These are phyloP conservation scores for Globisporangium radiosum DNA, from an alignment of 352 stramenopile species.

Conservation along the genomic window DNA sequence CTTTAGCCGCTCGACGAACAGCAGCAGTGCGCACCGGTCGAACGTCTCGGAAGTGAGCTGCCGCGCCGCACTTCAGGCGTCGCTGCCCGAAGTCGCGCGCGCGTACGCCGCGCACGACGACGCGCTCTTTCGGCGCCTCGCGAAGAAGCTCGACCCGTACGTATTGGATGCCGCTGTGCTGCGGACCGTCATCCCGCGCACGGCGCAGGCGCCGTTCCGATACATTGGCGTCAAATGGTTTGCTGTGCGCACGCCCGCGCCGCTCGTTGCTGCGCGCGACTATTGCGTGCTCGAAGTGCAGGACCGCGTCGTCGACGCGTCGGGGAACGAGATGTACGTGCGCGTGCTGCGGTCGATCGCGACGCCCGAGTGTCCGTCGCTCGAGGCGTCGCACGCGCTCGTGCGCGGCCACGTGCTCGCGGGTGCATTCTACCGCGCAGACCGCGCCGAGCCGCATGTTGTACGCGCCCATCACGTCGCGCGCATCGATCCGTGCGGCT, in stretches of 20 bases:
- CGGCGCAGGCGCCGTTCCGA: constrained; percentile 55
- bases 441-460: constrained; percentile 60
- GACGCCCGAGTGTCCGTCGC: constrained; percentile 69
- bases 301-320: constrained; percentile 78
- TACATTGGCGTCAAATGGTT: constrained; percentile 89
- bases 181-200: constrained; percentile 69
- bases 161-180: constrained; percentile 79
- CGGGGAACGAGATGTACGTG: constrained; percentile 83
- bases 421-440: constrained; percentile 72
- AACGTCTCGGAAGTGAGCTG: constrained; percentile 76
- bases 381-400: constrained; percentile 82
- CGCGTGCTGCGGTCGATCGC: constrained; percentile 80
- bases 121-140: constrained; percentile 64
- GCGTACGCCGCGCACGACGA: constrained; percentile 78
- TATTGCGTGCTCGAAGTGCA: constrained; percentile 84
- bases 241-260: constrained; percentile 73
- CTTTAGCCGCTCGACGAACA: constrained; percentile 35
- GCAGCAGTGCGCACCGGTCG: constrained; percentile 52
- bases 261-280: constrained; percentile 76
- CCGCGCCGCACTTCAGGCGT: constrained; percentile 60
- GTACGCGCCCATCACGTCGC: constrained; percentile 76
- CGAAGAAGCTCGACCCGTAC: constrained; percentile 72
- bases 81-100: constrained; percentile 66
- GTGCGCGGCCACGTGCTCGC: constrained; percentile 77
- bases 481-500: constrained; percentile 65